Conservation (phyloP, 2,329 filamentous ascomycete species). For the Magnaporthiopsis rhizophila region DNA sequence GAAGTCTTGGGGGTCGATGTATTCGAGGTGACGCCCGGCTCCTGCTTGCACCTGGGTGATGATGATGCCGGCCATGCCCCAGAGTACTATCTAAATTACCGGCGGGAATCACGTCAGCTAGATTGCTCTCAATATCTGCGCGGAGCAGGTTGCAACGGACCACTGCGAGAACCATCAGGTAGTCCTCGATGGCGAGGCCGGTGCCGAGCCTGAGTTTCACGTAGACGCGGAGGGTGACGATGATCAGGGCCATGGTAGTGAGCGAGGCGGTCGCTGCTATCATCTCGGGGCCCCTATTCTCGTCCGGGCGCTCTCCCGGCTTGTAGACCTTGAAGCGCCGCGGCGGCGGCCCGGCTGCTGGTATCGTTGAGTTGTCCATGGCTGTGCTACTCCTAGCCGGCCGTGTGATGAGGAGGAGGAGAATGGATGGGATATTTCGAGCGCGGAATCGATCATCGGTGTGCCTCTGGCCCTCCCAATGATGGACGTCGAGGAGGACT, state of each 20-base stretch:
- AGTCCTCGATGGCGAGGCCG: constrained; percentile 34
- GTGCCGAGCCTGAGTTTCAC: background rate
- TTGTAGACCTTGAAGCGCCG: background rate
- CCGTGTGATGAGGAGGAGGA: too few species aligned
- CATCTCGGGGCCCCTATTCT: background rate
- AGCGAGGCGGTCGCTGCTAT: background rate
- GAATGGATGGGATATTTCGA: too few species aligned
- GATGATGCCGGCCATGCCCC: constrained; percentile 22
- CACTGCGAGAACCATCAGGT: constrained; percentile 35
- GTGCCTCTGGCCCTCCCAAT: too few species aligned
- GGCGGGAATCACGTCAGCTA: background rate
- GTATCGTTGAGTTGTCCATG: background rate
- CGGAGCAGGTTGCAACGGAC: constrained; percentile 20
- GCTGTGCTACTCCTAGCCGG: too few species aligned
- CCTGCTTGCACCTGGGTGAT: constrained; percentile 25
- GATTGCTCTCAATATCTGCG: background rate
- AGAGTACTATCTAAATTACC: constrained; percentile 24
- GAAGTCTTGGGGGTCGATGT: constrained; percentile 15
- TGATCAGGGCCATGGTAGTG: background rate
- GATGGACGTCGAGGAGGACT: too few species aligned
- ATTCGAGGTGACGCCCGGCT: constrained; percentile 18
- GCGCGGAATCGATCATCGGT: too few species aligned
- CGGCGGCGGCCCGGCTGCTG: background rate
- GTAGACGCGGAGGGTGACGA: background rate
- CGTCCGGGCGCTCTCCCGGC: constrained; percentile 3